Evolutionary conservation across 768 basidiomycete species (phyloP).

Genomic region (Cystobasidium onofrii): DNA sequence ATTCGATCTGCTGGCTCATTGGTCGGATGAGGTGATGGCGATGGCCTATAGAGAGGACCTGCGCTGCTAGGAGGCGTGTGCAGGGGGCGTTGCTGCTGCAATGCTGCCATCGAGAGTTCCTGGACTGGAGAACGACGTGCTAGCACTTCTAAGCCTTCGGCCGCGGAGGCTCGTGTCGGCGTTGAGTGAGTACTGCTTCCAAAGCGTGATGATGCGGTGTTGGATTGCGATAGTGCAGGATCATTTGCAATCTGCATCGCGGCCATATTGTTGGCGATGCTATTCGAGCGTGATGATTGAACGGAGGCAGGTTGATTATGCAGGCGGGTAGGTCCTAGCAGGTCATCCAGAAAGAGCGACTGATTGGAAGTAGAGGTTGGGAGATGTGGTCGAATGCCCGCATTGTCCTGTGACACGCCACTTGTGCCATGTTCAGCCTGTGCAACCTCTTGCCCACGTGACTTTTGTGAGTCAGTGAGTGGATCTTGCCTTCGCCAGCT

Average conservation of each 20-base stretch:
- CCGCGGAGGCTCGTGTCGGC: conserved; percentile 2
- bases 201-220: not conserved
- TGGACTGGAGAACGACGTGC: conserved; percentile 24
- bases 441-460: not conserved
- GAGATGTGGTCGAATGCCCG: not conserved
- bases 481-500: not conserved
- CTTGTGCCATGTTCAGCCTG: not conserved
- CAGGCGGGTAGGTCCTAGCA: not conserved
- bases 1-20: conserved; percentile 12
- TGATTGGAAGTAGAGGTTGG: not conserved
- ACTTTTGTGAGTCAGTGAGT: not conserved
- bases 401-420: not conserved
- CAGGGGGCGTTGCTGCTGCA: conserved; percentile 19
- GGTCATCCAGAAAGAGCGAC: conserved; percentile 4
- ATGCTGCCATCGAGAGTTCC: conserved; percentile 23
- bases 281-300: conserved; percentile 1
- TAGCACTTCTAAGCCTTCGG: conserved; percentile 21
- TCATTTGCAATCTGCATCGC: not conserved
- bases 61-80: not conserved
- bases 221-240: not conserved
- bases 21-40: not conserved
- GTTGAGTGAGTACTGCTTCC: not conserved
- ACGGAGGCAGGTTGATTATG: not conserved
- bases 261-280: not conserved
- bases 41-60: not conserved